Base-by-base conservation (phyloP, 169 alveolate genomes). In the Plasmodium fragile region DNA sequence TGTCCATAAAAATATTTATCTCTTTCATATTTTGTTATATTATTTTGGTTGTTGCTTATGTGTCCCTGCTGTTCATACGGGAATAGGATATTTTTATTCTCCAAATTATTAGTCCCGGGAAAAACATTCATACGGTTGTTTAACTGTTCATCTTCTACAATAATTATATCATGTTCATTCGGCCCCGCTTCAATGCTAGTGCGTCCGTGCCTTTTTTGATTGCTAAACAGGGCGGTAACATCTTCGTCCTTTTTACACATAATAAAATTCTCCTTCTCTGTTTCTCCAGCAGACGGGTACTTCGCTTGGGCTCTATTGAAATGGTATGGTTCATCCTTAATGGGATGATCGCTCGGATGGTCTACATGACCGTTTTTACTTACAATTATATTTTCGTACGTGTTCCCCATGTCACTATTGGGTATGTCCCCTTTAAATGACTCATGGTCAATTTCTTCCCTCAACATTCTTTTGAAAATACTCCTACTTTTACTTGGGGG, bases 1-100 rank as follows among this genome's bases (percentile, higher is more conserved):
- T 80, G 91, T 2, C 90, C 94, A 78, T 89, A 72, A 18, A 65
- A 80, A 39, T 89, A 55, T 69, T 79, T 89, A 80, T 89, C 59
- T 55, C 52, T 53, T 36, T 52, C 69, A 79, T 89, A 89, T 59
- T 72, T 79, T 1, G 89, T 32, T 59, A 89, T 22, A 36, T 89
- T 89, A 79, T 65, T 39, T 13, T 79, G 83, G 59, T 77, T 80
- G 22, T 34, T 80, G 25, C 71, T 65, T 77, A 75, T 10, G 41
- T n/a, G 59, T 18, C 36, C 72, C 25, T 73, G 28, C 25, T 70
- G 45, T 25, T 36, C 32, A 89, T 89, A 89, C 11, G 85, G 94
- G 49, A 89, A 89, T 69, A 89, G 69, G 10, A 80, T 72, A 69
- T 89, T 89, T 18, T 78, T 89, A 7, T 59, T 80, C 22, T 49